Evolutionary conservation across 257 asterid species (phyloP).

Genomic region (Nicotiana otophora): DNA sequence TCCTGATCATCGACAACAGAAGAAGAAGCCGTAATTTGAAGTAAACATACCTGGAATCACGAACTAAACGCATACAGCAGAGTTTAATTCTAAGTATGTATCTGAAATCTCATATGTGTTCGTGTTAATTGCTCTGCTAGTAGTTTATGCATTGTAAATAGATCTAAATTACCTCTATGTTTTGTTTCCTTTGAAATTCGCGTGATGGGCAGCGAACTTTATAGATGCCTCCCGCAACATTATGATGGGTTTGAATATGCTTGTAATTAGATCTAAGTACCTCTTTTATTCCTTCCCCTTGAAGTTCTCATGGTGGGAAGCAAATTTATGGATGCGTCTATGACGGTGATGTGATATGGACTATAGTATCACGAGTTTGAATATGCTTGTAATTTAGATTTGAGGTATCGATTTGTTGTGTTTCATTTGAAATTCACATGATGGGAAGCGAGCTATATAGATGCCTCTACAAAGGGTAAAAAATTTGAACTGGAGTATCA

Average conservation of each 20-base stretch:
- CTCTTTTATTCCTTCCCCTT: neutral
- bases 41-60: neutral
- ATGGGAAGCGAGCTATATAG: too few relatives aligned
- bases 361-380: neutral
- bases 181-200: too few relatives aligned
- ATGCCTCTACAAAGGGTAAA: too few relatives aligned
- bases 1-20: conserved; percentile 18
- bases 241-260: neutral
- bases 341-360: neutral
- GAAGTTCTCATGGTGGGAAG: neutral
- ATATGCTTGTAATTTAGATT: neutral
- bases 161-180: too few relatives aligned
- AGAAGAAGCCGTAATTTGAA: conserved; percentile 12
- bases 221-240: too few relatives aligned
- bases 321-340: neutral
- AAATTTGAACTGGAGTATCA: too few relatives aligned
- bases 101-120: neutral
- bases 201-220: too few relatives aligned
- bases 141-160: neutral
- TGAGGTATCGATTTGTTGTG: too few relatives aligned
- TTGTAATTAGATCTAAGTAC: neutral
- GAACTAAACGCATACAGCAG: too few relatives aligned
- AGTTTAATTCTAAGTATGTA: neutral
- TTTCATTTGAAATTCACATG: too few relatives aligned
- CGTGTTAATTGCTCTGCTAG: neutral